Base-by-base conservation (phyloP, 2,329 filamentous ascomycete species). In the Claviceps digitariae region DNA sequence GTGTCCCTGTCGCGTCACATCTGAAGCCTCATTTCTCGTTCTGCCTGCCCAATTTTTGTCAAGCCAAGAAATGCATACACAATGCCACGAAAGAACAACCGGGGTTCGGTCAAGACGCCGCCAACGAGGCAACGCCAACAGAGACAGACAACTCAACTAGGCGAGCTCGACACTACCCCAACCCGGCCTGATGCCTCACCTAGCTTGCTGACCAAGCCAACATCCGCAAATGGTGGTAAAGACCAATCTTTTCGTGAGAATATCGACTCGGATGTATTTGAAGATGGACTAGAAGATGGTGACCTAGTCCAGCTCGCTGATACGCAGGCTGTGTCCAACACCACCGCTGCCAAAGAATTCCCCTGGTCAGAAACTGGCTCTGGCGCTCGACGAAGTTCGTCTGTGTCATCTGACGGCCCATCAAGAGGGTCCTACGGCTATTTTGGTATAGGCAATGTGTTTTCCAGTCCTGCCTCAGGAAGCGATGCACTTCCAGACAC, bases 131-230 rank as follows among this genome's bases (percentile, higher is more conserved):
- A 53, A 48, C 34, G 23, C 23, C 58, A 55, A 36, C 55, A 53
- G 21, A 57, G 53, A 15, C 15, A 52, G 43, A 40, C 57, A 12
- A 58, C 59, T 0, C 52, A 60, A 41, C 60, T 69, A 20, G 60
- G 61, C 2, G 55, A 69, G 51, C 60, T 69, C 2, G 65, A 69
- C 7, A 66, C 64, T 2, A 67, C 67, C 6, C 64, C 67, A 5
- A 67, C 62, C n/a, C 62, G 54, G 10, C 57, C 61, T 47, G 49
- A 60, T 8, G 57, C 59, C 47, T 60, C 59, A 43, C 57, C 54
- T 17, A 50, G 10, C 10, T 17, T 4, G 8, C 38, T 50, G 7
- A 25, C 13, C 17, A 21, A 40, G 2, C 38, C 5, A n/a, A 21
- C n/a, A n/a, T 6, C 8, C 15, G 17, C 17, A 4, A 27, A 27